Percentiles rank a stretch among this genome's conserved stretches.
phyloP scores from a whole-genome alignment of 805 yeast genomes.

The Yarrowia sp. region DNA sequence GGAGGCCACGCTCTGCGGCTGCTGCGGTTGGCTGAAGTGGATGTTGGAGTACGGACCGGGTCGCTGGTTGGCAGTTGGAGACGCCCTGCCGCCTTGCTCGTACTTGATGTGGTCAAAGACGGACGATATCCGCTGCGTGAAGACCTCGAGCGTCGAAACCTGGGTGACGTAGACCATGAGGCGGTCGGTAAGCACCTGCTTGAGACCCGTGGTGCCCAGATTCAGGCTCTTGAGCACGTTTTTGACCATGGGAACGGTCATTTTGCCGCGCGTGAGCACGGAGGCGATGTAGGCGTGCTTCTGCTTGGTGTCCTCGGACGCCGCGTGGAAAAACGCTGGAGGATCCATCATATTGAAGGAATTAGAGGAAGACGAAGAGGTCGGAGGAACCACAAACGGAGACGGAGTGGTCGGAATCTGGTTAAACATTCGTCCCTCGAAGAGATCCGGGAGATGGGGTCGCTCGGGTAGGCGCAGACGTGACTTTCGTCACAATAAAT shows the following conservation, averaged over 20 bases:
- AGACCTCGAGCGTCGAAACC: not conserved
- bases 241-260: conserved; percentile 38
- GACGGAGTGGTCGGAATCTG: not conserved
- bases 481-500: not conserved
- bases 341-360: not conserved
- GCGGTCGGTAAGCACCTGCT: conserved; percentile 58
- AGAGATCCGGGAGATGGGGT: not conserved
- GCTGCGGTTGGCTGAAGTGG: not conserved
- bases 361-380: too few species aligned
- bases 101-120: not conserved
- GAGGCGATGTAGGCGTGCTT: not conserved
- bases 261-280: not conserved
- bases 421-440: not conserved
- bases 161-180: conserved; percentile 45
- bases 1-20: not conserved
- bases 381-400: conserved; percentile 15
- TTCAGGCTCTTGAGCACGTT: conserved; percentile 41
- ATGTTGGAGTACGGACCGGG: not conserved
- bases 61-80: too few species aligned
- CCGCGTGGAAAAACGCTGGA: not conserved
- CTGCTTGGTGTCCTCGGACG: not conserved
- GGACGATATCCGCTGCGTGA: not conserved
- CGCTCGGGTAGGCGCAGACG: not conserved
- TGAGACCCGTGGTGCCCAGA: conserved; percentile 55
- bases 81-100: not conserved